A percentile compares a stretch with the other conserved stretches of the same genome.
Evolutionary conservation across 2,329 filamentous ascomycete genomes (phyloP).

Genomic region (Tolypocladium tropicale): DNA sequence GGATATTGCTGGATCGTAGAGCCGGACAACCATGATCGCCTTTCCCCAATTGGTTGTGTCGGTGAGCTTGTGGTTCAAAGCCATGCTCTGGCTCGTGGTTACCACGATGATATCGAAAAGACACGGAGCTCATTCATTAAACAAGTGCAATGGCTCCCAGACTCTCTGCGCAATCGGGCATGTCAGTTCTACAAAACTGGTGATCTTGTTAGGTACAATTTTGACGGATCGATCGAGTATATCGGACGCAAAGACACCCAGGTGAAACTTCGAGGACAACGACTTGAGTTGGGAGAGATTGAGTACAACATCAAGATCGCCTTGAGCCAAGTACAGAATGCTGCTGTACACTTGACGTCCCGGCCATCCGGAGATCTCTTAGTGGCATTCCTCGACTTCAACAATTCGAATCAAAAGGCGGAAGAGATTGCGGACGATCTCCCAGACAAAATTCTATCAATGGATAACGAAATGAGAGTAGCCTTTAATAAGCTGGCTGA

Average conservation of each 20-base stretch:
- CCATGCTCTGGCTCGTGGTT: slow-evolving; percentile 3
- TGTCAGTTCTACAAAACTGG: slow-evolving; percentile 8
- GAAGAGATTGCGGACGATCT: background rate
- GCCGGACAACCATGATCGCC: background rate
- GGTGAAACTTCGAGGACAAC: slow-evolving; percentile 11
- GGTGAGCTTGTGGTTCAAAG: slow-evolving; percentile 8
- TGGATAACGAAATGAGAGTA: background rate
- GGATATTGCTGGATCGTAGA: slow-evolving; percentile 4
- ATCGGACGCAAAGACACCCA: slow-evolving; percentile 1
- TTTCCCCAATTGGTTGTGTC: slow-evolving; percentile 2
- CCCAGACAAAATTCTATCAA: background rate
- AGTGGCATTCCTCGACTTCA: background rate
- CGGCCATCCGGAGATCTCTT: background rate
- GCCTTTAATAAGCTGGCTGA: background rate
- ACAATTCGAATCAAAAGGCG: background rate
- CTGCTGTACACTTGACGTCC: background rate
- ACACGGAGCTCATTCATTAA: slow-evolving; percentile 1
- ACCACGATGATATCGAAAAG: background rate
- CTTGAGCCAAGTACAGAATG: background rate
- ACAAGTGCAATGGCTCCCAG: background rate
- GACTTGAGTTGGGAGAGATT: slow-evolving; percentile 9
- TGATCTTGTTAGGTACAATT: slow-evolving; percentile 7
- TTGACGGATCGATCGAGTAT: slow-evolving; percentile 8
- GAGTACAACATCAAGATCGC: slow-evolving; percentile 4
- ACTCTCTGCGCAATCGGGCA: background rate